Evolutionary conservation across 169 alveolate species (phyloP).

Genomic region (Amoebophrya sp.): DNA sequence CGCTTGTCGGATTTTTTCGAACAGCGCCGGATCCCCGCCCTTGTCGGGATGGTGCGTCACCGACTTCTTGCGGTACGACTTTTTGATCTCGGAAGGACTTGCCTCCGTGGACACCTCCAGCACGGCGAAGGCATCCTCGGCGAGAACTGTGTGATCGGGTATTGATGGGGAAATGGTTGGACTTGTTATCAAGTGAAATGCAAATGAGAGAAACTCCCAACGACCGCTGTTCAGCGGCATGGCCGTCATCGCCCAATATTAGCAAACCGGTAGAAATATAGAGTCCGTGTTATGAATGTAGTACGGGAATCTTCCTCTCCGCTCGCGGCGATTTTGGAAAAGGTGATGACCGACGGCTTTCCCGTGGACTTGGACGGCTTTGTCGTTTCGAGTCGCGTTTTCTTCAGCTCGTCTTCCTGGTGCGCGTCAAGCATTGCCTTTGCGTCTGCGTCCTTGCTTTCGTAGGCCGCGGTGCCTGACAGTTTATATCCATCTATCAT

Average conservation of each 20-base stretch:
- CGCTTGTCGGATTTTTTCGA: neutral
- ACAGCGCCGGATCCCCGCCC: neutral
- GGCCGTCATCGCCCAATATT: too few species aligned
- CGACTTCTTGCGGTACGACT: neutral
- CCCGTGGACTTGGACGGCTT: neutral
- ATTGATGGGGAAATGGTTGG: too few species aligned
- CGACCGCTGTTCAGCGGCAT: too few species aligned
- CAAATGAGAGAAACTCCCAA: too few species aligned
- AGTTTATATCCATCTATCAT: too few species aligned
- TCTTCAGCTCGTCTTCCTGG: neutral
- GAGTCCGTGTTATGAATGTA: too few species aligned
- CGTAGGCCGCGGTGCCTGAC: neutral
- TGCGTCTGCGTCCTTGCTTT: neutral
- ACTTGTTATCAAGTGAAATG: too few species aligned
- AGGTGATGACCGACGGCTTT: neutral
- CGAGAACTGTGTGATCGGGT: neutral
- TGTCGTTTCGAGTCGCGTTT: neutral
- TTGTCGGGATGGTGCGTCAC: neutral
- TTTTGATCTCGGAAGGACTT: neutral
- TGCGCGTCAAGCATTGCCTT: neutral
- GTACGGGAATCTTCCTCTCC: neutral
- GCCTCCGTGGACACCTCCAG: neutral
- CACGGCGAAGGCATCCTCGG: neutral
- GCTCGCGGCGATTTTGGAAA: neutral
- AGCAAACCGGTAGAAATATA: too few species aligned